These are phyloP conservation scores for Saccharomycodes ludwigii DNA, from an alignment of 805 yeast genomes.

Conservation along the genomic window DNA sequence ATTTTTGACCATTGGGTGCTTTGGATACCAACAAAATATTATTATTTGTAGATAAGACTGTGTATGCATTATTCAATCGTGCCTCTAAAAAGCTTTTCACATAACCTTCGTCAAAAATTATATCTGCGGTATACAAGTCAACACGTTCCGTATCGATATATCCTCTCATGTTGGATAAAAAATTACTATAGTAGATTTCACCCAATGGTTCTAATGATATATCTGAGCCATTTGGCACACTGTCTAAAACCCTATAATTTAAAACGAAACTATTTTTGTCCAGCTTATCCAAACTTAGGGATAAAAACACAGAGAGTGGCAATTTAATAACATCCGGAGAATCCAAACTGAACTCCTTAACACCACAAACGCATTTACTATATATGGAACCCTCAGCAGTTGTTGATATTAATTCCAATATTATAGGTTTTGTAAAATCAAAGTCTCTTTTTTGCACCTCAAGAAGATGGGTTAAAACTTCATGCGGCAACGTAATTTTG, in stretches of 20 bases:
- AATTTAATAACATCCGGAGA: constrained; percentile 1
- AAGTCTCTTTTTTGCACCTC: not conserved
- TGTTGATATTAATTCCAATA: not conserved
- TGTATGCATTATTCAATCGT: constrained; percentile 3
- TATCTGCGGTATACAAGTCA: not conserved
- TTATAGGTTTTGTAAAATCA: constrained; percentile 1
- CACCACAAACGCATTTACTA: constrained; percentile 1
- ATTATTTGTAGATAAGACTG: not conserved
- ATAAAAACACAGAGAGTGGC: constrained; percentile 1
- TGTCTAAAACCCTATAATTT: not conserved
- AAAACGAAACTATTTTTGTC: not conserved
- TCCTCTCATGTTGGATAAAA: not conserved
- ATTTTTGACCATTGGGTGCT: constrained; percentile 1
- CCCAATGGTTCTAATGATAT: constrained; percentile 5
- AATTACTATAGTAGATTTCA: constrained; percentile 1
- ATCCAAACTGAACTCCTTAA: constrained; percentile 3
- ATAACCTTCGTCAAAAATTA: constrained; percentile 1
- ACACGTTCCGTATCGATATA: constrained; percentile 1
- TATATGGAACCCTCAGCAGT: not conserved
- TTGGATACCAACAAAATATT: constrained; percentile 2
- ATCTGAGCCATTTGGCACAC: constrained; percentile 2
- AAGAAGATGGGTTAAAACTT: not conserved
- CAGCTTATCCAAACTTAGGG: not conserved
- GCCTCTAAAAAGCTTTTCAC: constrained; percentile 5
- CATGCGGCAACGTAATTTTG: constrained; percentile 3